Evolutionary conservation across 164 flowering plant genomes (phyloP), one percentile per base, ranked within the genome.

Genomic region (Umbellularia californica): DNA sequence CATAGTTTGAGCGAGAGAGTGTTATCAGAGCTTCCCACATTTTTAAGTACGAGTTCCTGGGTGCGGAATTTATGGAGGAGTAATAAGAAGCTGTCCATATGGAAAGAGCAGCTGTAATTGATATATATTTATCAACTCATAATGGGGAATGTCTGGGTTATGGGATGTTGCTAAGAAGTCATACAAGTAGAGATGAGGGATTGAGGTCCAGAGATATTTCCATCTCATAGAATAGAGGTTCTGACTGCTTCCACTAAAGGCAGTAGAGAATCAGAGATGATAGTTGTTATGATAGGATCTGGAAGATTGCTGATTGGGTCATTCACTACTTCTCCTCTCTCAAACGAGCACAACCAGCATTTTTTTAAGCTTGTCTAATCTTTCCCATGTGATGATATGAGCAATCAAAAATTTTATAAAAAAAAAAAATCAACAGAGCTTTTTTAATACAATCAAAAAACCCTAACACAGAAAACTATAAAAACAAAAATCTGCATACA

Each of bases 181-280:
- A 12, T 52, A 3, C 58, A 52, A 19, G 4, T 10, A 11, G 13
- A 72, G 74, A 33, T 72, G 11, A 12, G 74, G 51, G 11, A 25
- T 24, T 2, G 25, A 72, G 5, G 11, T 23, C 25, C 74, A 55
- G 20, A 72, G 6, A 58, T 72, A n/a, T 19, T 24, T 72, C 74
- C 74, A 72, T 60, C 67, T 72, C 17, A 72, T 10, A 72, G 50
- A n/a, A 72, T 22, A 14, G 66, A 58, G 9, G 74, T 60, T 30
- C 27, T 60, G 1, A n/a, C 74, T 2, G 74, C 74, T 22, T 72
- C 62, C n/a, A 25, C 60, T 25, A 33, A 27, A 10, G 50, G 12
- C 23, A 72, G 10, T 15, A 19, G 10, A 20, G 66, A 25, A 25
- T 25, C 27, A 25, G 27, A 58, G 47, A 72, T 23, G 24, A 72